Evolutionary conservation across 176 grass and related monocot genomes (phyloP).

Genomic region (Musa troglodytarum): DNA sequence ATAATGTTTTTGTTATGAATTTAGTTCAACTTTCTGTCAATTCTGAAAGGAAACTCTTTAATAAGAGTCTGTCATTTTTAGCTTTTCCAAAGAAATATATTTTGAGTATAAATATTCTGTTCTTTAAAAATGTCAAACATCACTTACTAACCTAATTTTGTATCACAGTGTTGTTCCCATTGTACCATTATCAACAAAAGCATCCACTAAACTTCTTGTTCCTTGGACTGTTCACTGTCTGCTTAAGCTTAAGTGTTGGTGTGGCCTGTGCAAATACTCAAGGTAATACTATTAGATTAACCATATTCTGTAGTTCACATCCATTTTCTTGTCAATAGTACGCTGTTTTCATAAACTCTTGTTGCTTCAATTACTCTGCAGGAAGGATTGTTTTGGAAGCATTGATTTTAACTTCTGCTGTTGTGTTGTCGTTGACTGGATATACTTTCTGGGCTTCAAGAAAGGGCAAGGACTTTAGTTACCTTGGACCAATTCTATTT

Average conservation of each 20-base stretch:
- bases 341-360: background rate
- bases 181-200: conserved; percentile 89
- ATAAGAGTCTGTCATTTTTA: background rate
- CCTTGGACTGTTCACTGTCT: conserved; percentile 85
- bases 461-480: conserved; percentile 94
- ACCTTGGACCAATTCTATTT: conserved; percentile 67
- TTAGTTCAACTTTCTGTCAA: background rate
- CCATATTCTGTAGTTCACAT: background rate
- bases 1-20: too few species aligned
- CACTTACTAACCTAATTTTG: background rate
- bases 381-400: conserved; percentile 93
- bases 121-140: background rate
- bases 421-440: conserved; percentile 76
- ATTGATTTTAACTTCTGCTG: conserved; percentile 72
- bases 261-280: conserved; percentile 94
- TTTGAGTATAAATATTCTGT: background rate
- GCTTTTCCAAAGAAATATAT: background rate
- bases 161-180: conserved; percentile 63
- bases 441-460: conserved; percentile 97
- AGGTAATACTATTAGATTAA: conserved; percentile 31
- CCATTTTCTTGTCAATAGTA: background rate
- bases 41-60: background rate
- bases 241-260: conserved; percentile 90
- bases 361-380: conserved; percentile 25
- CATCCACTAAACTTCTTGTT: conserved; percentile 86